Evolutionary conservation across 441 rosid genomes (phyloP).

Genomic region (Gossypium davidsonii): DNA sequence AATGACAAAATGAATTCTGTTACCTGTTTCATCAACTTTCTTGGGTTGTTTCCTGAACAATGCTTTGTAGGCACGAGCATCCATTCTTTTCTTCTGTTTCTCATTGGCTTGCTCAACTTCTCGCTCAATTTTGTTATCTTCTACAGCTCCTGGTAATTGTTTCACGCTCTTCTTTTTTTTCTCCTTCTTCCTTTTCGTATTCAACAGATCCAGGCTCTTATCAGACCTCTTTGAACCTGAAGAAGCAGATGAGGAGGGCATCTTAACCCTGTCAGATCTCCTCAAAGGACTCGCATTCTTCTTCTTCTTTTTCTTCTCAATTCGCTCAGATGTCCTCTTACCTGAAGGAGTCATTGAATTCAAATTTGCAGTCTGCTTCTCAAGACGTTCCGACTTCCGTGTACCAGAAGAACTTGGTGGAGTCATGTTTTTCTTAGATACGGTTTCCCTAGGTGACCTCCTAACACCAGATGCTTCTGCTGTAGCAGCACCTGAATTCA

Average conservation of each 20-base stretch:
- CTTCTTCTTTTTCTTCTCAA: slow-evolving; percentile 36
- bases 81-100: slow-evolving; percentile 15
- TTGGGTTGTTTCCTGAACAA: background rate
- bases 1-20: background rate
- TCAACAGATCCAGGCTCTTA: slow-evolving; percentile 23
- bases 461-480: slow-evolving; percentile 33
- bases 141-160: slow-evolving; percentile 35
- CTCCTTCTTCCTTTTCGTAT: slow-evolving; percentile 26
- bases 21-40: slow-evolving; percentile 8
- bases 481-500: slow-evolving; percentile 19
- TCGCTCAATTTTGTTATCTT: slow-evolving; percentile 19
- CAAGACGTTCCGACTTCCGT: slow-evolving; percentile 51
- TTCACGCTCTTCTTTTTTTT: slow-evolving; percentile 32
- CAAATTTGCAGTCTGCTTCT: slow-evolving; percentile 27
- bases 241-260: slow-evolving; percentile 31
- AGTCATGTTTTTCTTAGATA: slow-evolving; percentile 25
- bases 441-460: slow-evolving; percentile 46
- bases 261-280: slow-evolving; percentile 57
- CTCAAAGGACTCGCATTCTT: slow-evolving; percentile 36
- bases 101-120: slow-evolving; percentile 1
- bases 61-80: slow-evolving; percentile 9
- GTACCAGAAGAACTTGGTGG: slow-evolving; percentile 29
- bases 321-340: slow-evolving; percentile 31
- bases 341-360: slow-evolving; percentile 31
- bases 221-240: slow-evolving; percentile 35